A percentile compares a stretch with the other conserved stretches of the same genome.
Evolutionary conservation across 2,329 filamentous ascomycete species (phyloP).

Genomic region (Xylaria sp.): DNA sequence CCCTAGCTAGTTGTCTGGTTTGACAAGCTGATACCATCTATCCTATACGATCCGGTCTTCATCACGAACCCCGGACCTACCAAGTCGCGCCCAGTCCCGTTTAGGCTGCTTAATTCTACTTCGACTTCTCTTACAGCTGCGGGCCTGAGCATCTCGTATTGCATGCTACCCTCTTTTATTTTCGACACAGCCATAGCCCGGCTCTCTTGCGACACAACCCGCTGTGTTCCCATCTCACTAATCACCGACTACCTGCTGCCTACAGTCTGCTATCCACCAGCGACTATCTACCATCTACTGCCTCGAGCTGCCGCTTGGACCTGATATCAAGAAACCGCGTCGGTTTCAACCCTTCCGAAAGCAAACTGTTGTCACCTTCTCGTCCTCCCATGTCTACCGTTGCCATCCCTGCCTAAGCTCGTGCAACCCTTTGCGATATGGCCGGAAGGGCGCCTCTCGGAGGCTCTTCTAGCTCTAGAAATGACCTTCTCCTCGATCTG

Average conservation of each 20-base stretch:
- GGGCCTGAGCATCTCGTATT: conserved; percentile 43
- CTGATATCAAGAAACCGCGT: conserved; percentile 14
- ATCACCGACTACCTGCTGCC: conserved; percentile 2
- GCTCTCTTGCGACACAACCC: conserved; percentile 34
- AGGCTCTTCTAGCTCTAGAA: conserved; percentile 59
- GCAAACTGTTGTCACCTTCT: conserved; percentile 13
- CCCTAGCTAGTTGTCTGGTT: conserved; percentile 4
- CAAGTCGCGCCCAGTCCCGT: conserved; percentile 31
- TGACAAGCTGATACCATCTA: conserved; percentile 17
- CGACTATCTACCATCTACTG: background rate
- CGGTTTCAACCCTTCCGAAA: conserved; percentile 10
- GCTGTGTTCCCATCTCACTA: conserved; percentile 17
- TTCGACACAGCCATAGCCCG: conserved; percentile 30
- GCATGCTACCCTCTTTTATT: conserved; percentile 38
- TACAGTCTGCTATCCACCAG: conserved; percentile 1
- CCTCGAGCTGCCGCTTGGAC: conserved; percentile 24
- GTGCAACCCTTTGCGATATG: conserved; percentile 64
- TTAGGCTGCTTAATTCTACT: conserved; percentile 39
- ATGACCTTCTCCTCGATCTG: conserved; percentile 77
- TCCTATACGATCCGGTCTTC: conserved; percentile 26
- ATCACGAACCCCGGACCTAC: conserved; percentile 18
- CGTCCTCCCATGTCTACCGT: conserved; percentile 49
- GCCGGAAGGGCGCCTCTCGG: conserved; percentile 67
- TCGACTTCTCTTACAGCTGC: conserved; percentile 40
- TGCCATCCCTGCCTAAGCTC: conserved; percentile 44